These are phyloP conservation scores for Fragaria iinumae DNA, from an alignment of 306 rosid genomes.

Conservation along the genomic window DNA sequence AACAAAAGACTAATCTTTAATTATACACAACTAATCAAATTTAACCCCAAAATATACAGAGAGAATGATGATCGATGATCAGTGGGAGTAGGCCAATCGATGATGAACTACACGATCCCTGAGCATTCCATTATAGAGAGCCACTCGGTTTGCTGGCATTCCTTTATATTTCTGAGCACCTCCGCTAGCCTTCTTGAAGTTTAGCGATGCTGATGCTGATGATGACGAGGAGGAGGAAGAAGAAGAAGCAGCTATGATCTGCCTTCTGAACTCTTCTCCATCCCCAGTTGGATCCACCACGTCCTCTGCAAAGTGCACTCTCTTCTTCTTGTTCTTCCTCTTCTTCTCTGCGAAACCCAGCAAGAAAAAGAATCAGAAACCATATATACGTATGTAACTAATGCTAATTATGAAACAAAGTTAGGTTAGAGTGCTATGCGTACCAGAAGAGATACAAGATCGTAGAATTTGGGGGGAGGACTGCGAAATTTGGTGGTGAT, in stretches of 20 bases:
- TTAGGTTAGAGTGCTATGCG: not conserved
- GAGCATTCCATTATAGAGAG: constrained; percentile 83
- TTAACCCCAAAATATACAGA: constrained; percentile 3
- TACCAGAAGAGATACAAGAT: constrained; percentile 83
- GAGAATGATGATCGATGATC: constrained; percentile 38
- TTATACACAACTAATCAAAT: not conserved
- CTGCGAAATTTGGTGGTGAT: constrained; percentile 19
- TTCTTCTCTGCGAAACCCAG: constrained; percentile 45
- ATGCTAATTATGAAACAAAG: not conserved
- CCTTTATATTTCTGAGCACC: constrained; percentile 32
- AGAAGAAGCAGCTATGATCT: constrained; percentile 20
- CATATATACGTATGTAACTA: not conserved
- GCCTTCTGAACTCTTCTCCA: constrained; percentile 60
- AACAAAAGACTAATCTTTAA: not conserved
- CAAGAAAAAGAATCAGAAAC: constrained; percentile 8
- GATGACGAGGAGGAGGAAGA: constrained; percentile 12
- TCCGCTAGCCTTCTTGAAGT: constrained; percentile 25
- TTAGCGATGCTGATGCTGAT: constrained; percentile 16
- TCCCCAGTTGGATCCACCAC: constrained; percentile 67
- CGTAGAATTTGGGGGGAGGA: constrained; percentile 54
- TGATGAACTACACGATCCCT: constrained; percentile 71
- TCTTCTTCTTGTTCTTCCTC: constrained; percentile 53
- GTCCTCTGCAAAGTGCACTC: constrained; percentile 79
- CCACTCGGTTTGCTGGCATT: constrained; percentile 82
- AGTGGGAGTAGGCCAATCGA: constrained; percentile 61